Evolutionary conservation across 2,329 filamentous ascomycete species (phyloP), one percentile per base, ranked within the genome.

Genomic region (Penicillium sp.): DNA sequence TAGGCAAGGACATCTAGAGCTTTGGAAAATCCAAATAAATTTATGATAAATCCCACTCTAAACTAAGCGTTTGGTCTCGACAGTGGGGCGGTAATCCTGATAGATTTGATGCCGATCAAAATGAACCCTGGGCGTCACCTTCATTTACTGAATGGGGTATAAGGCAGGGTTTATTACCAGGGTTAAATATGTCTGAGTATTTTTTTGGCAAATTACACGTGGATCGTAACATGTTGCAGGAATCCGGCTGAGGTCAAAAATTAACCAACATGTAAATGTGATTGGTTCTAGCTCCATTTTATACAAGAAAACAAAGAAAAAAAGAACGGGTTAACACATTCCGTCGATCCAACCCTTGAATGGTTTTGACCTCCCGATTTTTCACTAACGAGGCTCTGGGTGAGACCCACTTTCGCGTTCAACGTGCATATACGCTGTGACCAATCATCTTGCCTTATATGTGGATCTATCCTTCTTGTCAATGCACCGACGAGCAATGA

Each of bases 131-230:
- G n/a, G 8, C 22, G 40, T 19, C 14, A 26, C 10, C 17, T 31
- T 10, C 12, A 11, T 31, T 46, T 30, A n/a, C 30, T n/a, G 5
- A 8, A 45, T 37, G 4, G 7, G 19, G 50, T 19, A 22, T 30
- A 9, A 36, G n/a, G 22, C 10, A 33, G 4, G 33, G 17, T 46
- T 30, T 7, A 26, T 14, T 5, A 16, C 22, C 16, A 12, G 6
- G 25, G n/a, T 31, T 46, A 14, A 31, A 40, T 10, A 17, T n/a
- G 12, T 19, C n/a, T 4, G 3, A 43, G 37, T 54, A 50, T 54
- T 50, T 54, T 54, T 22, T 54, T 43, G 52, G 50, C 25, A 31
- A 4, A 40, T 38, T 40, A 11, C 50, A 53, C 43, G 28, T 53
- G 44, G 30, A 41, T 31, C 25, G 33, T 22, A 35, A 35, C 37